Evolutionary conservation across 2,329 filamentous ascomycete species (phyloP).

Genomic region (Trichocomaceae sp.): DNA sequence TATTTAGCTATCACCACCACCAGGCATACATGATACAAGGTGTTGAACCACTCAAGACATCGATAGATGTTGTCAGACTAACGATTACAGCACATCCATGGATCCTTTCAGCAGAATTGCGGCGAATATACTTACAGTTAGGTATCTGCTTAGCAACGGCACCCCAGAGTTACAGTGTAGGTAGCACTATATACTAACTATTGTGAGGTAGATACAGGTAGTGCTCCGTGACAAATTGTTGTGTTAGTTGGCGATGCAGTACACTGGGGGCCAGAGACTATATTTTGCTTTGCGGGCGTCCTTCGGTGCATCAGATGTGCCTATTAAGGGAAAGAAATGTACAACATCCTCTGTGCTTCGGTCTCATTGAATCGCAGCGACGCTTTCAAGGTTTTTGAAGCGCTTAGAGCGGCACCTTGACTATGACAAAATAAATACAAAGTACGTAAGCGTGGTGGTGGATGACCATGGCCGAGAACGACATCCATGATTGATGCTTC

Average conservation of each 20-base stretch:
- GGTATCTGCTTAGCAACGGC: background rate
- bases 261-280: background rate
- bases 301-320: background rate
- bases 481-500: background rate
- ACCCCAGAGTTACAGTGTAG: no score
- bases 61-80: no score
- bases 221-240: background rate
- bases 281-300: background rate
- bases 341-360: background rate
- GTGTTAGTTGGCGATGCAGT: background rate
- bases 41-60: no score
- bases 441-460: background rate
- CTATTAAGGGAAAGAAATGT: background rate
- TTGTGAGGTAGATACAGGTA: background rate
- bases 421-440: background rate
- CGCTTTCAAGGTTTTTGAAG: background rate
- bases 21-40: no score
- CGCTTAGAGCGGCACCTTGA: background rate
- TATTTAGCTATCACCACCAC: no score
- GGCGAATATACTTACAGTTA: no score
- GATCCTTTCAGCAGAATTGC: no score
- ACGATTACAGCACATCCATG: no score
- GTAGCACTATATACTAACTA: background rate
- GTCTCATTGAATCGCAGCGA: background rate
- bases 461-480: background rate